Conservation (phyloP, 2,329 filamentous ascomycete genomes). For the Xylaria sp. region DNA sequence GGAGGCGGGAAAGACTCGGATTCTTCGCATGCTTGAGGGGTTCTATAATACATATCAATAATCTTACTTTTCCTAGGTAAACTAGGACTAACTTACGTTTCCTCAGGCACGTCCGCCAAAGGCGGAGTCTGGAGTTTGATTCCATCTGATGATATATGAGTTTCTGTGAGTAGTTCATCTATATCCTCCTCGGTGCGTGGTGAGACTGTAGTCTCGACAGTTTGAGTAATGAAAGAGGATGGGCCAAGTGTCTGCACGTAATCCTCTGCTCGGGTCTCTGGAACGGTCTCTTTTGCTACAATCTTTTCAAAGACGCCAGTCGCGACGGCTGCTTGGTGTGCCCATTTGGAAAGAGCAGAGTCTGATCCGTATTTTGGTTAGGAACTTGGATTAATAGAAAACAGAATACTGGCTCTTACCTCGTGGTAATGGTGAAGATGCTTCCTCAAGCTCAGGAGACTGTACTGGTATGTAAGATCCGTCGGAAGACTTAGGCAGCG, state of each 20-base stretch:
- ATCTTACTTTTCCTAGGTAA: neutral
- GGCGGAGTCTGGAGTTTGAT: slow-evolving; percentile 45
- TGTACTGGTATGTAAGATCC: slow-evolving; percentile 36
- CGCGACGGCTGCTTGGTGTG: slow-evolving; percentile 50
- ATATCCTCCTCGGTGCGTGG: slow-evolving; percentile 49
- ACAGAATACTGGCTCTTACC: slow-evolving; percentile 43
- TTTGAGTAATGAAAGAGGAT: slow-evolving; percentile 56
- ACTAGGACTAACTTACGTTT: slow-evolving; percentile 42
- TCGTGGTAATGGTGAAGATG: slow-evolving; percentile 49
- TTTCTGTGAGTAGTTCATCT: slow-evolving; percentile 51
- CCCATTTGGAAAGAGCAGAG: slow-evolving; percentile 59
- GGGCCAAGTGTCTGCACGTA: slow-evolving; percentile 55
- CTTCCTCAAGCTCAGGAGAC: slow-evolving; percentile 35
- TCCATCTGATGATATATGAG: slow-evolving; percentile 51
- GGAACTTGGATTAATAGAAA: neutral
- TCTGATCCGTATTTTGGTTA: slow-evolving; percentile 46
- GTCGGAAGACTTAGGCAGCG: slow-evolving; percentile 38
- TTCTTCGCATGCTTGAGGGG: slow-evolving; percentile 40
- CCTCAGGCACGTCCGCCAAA: slow-evolving; percentile 46
- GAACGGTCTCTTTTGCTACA: slow-evolving; percentile 46
- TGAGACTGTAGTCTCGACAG: slow-evolving; percentile 53
- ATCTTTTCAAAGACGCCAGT: slow-evolving; percentile 50
- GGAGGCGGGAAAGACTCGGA: slow-evolving; percentile 38
- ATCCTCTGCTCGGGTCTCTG: slow-evolving; percentile 47
- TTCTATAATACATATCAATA: slow-evolving; percentile 22